Evolutionary conservation across 2,329 filamentous ascomycete genomes (phyloP), one percentile per base, ranked within the genome.

Genomic region (Beauveria medogensis): DNA sequence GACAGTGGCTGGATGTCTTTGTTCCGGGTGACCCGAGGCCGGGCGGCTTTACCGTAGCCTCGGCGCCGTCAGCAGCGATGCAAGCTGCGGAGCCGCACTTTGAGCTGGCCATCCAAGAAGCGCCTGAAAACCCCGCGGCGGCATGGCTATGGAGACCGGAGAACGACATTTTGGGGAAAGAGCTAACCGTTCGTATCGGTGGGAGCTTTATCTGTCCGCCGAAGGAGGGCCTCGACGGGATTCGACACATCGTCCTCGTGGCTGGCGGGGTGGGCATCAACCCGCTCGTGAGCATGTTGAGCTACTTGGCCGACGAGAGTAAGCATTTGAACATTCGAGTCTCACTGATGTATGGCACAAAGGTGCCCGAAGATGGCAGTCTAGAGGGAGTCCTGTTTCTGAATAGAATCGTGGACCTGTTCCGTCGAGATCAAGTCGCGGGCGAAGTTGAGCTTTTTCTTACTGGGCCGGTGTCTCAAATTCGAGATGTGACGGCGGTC

Each of bases 31-130:
- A 90, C 50, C 68, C 80, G 48, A 85, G 88, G 70, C 86, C 90
- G 3, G 92, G 92, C 40, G 92, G 92, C 62, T 96, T 96, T 77
- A 96, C 91, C 47, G 89, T 96, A 65, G 93, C 91, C 7, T 94
- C 90, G 1, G 77, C 88, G 0, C 91, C 91, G 0, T 81, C 80
- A 47, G 75, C 79, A 59, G 80, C 83, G 3, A 63, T 72, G 24
- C 63, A 60, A 9, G 57, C 57, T 7, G 37, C 56, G 7, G 30
- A 55, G 10, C 72, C 75, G 0, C 90, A 87, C 71, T 74, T 95
- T 52, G 91, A 96, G 71, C 82, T 96, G 6, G 91, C 91, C 0
- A 81, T 96, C 24, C 90, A 94, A 68, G 77, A 81, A 34, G 88
- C 89, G 1, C 84, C 86, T 0, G 74, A 77, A 1, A 95, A 92